Percentiles rank a stretch among this genome's conserved stretches.
Evolutionary conservation across 140 eudicot species (phyloP).

Genomic region (Cichorium intybus): DNA sequence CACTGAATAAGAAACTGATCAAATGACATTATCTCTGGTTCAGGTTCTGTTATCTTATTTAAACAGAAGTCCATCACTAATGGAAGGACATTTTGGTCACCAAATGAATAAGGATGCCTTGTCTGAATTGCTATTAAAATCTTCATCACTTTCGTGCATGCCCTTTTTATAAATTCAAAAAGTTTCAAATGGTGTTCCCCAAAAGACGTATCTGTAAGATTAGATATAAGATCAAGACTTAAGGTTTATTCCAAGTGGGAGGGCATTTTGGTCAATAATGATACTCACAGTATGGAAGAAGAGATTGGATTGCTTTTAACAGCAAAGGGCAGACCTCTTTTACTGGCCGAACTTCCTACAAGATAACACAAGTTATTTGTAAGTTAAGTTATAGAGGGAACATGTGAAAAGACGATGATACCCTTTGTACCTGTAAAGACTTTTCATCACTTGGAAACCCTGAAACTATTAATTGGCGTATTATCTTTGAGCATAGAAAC

Average conservation of each 20-base stretch:
- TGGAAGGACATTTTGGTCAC: slow-evolving; percentile 81
- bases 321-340: slow-evolving; percentile 81
- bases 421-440: slow-evolving; percentile 64
- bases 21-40: slow-evolving; percentile 66
- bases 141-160: slow-evolving; percentile 87
- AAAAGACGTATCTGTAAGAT: slow-evolving; percentile 74
- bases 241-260: not conserved
- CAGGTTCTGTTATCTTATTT: slow-evolving; percentile 80
- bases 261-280: slow-evolving; percentile 1
- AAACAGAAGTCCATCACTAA: slow-evolving; percentile 77
- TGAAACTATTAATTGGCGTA: slow-evolving; percentile 77
- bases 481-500: slow-evolving; percentile 87
- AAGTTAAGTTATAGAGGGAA: slow-evolving; percentile 4
- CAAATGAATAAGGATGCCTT: slow-evolving; percentile 96
- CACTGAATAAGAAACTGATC: slow-evolving; percentile 87
- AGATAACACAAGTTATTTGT: slow-evolving; percentile 3
- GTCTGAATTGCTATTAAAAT: slow-evolving; percentile 72
- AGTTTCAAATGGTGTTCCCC: slow-evolving; percentile 56
- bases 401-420: not conserved
- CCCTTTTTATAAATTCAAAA: slow-evolving; percentile 66
- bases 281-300: slow-evolving; percentile 84
- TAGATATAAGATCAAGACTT: slow-evolving; percentile 22
- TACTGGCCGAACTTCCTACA: slow-evolving; percentile 89
- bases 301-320: slow-evolving; percentile 77
- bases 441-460: slow-evolving; percentile 90